Evolutionary conservation across 2,329 filamentous ascomycete species (phyloP).

Genomic region (Colletotrichum zoysiae): DNA sequence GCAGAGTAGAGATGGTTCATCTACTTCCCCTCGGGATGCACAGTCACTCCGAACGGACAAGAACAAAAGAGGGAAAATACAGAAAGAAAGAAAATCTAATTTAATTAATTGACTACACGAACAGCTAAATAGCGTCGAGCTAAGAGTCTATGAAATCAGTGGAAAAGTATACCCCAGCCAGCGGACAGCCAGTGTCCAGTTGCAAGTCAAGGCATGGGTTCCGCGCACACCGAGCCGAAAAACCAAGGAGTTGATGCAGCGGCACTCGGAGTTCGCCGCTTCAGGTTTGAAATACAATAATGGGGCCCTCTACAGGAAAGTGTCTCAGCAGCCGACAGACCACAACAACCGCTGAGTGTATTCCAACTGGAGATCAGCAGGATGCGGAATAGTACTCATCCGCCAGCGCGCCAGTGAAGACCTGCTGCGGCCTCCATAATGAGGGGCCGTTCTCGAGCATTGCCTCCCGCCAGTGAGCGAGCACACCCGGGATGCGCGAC

Average conservation of each 20-base stretch:
- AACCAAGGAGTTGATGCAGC: not conserved
- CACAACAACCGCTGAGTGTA: not conserved
- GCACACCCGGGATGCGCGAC: slow-evolving; percentile 46
- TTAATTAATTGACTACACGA: no score
- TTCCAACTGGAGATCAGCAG: not conserved
- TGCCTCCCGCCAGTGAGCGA: slow-evolving; percentile 50
- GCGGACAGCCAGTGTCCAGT: not conserved
- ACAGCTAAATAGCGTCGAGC: no score
- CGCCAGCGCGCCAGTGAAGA: slow-evolving; percentile 33
- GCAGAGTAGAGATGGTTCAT: not conserved
- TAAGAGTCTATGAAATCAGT: no score
- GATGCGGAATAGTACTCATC: slow-evolving; percentile 1
- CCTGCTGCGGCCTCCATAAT: slow-evolving; percentile 49
- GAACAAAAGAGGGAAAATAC: no score
- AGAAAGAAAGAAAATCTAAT: no score
- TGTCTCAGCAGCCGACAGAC: not conserved
- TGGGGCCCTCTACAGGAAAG: not conserved
- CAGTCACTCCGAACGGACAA: no score
- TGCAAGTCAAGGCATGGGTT: not conserved
- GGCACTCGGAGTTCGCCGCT: not conserved
- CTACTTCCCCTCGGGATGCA: no score
- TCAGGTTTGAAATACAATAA: not conserved
- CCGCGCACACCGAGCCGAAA: not conserved
- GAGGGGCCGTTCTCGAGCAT: slow-evolving; percentile 46
- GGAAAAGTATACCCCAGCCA: no score